Evolutionary conservation across 2,329 filamentous ascomycete species (phyloP), one percentile per base, ranked within the genome.

Genomic region (Neofusicoccum cordaticola): DNA sequence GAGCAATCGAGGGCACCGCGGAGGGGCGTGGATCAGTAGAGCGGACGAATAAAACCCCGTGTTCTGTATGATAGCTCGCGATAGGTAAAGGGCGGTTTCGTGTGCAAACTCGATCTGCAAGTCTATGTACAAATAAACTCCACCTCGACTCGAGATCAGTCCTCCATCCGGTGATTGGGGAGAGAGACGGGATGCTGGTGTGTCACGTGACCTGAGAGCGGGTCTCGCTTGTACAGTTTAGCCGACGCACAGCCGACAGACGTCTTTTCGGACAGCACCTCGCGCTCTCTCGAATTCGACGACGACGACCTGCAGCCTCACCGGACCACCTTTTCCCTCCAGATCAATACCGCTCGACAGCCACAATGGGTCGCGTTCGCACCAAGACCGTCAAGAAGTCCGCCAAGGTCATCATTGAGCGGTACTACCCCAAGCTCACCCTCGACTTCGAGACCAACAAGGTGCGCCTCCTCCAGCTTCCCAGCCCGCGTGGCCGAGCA

Each of bases 381-480:
- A 85, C 83, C 67, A 85, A 85, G 86, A 90, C 87, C 74, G 88
- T 90, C 78, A 90, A 90, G 85, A 89, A 89, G 83, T 90, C 88
- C 87, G 93, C 95, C 86, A 99, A 99, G 91, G 93, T 97, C 88
- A 94, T 98, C 86, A 98, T 99, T 84, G 93, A 97, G 90, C 76
- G 77, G 22, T 65, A 79, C 74, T 79, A 96, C 86, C 95, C 95
- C 80, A 93, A 92, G 85, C 88, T 99, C 82, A 97, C 93, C 71
- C 92, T 98, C 79, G 95, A 99, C 87, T 99, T 99, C 86, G 95
- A 99, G 90, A 97, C 92, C 88, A 97, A 97, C 91, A 97, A 97
- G 91, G 62, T 64, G 27, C 35, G 62, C 19, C 8, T n/a, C 19
- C 8, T n/a, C 4, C 34, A 13, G 12, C 6, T 13, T 15, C n/a